phyloP scores from a whole-genome alignment of 768 basidiomycete species.

The Pleurotus sapidus region DNA sequence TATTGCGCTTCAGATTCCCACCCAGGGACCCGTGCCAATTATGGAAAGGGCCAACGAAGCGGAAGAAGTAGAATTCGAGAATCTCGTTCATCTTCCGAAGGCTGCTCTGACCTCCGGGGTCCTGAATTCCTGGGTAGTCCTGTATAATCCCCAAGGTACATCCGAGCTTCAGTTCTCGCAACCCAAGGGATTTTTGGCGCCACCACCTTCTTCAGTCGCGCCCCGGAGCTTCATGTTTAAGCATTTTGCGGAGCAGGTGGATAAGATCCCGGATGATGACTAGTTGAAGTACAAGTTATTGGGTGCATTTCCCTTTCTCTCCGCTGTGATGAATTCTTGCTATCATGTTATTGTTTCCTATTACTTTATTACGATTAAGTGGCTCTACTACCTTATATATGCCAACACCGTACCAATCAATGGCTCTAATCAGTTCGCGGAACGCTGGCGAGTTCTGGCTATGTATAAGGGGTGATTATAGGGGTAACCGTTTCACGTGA shows the following conservation, averaged over 20 bases:
- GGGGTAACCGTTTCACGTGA: too few relatives aligned
- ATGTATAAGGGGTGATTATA: too few relatives aligned
- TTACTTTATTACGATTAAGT: neutral
- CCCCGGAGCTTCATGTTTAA: neutral
- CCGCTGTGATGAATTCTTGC: neutral
- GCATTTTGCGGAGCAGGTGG: constrained; percentile 1
- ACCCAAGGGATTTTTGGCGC: neutral
- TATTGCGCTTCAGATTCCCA: neutral
- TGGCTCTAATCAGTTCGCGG: too few relatives aligned
- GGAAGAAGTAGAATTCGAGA: neutral
- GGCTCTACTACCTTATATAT: too few relatives aligned
- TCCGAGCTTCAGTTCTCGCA: neutral
- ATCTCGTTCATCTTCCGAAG: neutral
- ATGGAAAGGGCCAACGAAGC: neutral
- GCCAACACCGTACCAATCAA: too few relatives aligned
- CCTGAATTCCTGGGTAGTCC: neutral
- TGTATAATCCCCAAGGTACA: neutral
- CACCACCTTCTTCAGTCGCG: neutral
- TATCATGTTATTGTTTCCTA: neutral
- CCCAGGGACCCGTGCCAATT: neutral
- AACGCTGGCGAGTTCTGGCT: too few relatives aligned
- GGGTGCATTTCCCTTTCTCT: too few relatives aligned
- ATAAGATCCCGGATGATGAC: neutral
- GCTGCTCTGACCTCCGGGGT: neutral
- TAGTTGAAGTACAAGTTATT: neutral